Evolutionary conservation across 495 filamentous ascomycete species (phyloP).

Genomic region (Penicillium flavigenum): DNA sequence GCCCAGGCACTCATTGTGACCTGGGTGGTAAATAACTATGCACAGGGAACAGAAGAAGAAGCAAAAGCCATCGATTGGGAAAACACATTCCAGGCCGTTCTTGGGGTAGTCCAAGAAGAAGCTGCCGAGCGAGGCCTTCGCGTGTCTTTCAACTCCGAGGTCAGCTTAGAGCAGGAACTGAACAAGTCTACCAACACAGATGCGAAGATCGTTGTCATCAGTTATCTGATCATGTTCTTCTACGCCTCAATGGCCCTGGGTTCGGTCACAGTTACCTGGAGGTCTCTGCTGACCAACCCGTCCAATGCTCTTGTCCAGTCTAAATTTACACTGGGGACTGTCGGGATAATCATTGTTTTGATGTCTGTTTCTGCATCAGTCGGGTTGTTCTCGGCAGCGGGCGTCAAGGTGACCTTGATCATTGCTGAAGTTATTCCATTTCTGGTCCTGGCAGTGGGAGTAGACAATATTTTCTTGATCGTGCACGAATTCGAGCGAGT

Average conservation of each 20-base stretch:
- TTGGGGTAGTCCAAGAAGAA: slow-evolving; percentile 74
- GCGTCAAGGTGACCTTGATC: slow-evolving; percentile 91
- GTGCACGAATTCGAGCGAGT: slow-evolving; percentile 97
- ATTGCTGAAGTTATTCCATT: slow-evolving; percentile 99
- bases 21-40: slow-evolving; percentile 93
- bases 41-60: slow-evolving; percentile 66
- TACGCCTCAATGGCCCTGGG: slow-evolving; percentile 92
- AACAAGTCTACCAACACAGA: slow-evolving; percentile 98
- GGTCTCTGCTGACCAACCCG: slow-evolving; percentile 74
- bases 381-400: slow-evolving; percentile 84
- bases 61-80: slow-evolving; percentile 86
- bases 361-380: slow-evolving; percentile 97
- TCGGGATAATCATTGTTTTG: slow-evolving; percentile 89
- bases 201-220: slow-evolving; percentile 93
- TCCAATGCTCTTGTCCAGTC: slow-evolving; percentile 84
- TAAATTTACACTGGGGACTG: slow-evolving; percentile 90
- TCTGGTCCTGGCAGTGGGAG: slow-evolving; percentile 90
- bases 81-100: slow-evolving; percentile 63
- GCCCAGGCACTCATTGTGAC: slow-evolving; percentile 80
- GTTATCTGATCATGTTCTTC: slow-evolving; percentile 97
- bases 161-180: slow-evolving; percentile 84
- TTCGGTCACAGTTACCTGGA: slow-evolving; percentile 74
- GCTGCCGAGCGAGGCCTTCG: slow-evolving; percentile 74
- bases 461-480: slow-evolving; percentile 98
- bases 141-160: slow-evolving; percentile 91